These are phyloP conservation scores for Exophiala sp. DNA, from an alignment of 2,329 filamentous ascomycete genomes.

Conservation along the genomic window DNA sequence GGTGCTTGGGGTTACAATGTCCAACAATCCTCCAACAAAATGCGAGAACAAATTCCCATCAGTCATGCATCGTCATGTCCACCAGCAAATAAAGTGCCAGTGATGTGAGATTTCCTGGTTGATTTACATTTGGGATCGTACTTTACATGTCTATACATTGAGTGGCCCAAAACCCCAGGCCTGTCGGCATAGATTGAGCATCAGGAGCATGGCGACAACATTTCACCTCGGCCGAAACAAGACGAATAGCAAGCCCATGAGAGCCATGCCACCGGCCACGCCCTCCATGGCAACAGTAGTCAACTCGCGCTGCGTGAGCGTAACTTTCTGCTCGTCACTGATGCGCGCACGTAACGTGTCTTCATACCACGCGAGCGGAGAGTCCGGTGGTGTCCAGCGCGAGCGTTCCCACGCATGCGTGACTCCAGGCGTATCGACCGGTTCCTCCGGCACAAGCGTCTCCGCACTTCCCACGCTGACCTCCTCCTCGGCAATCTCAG, in stretches of 20 bases:
- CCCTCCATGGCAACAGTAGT: constrained; percentile 68
- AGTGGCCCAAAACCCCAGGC: not conserved
- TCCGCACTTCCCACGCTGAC: not conserved
- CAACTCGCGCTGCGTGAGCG: constrained; percentile 65
- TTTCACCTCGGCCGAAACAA: constrained; percentile 46
- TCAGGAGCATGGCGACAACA: not conserved
- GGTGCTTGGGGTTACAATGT: constrained; percentile 1
- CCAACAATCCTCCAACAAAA: not conserved
- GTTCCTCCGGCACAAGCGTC: not conserved
- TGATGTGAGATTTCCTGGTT: too few relatives aligned
- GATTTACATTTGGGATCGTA: too few relatives aligned
- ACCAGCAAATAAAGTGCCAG: too few relatives aligned
- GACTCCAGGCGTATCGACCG: constrained; percentile 19
- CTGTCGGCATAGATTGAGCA: too few relatives aligned
- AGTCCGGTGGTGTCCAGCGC: constrained; percentile 25
- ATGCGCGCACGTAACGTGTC: constrained; percentile 56
- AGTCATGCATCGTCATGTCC: not conserved
- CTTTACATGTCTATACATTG: too few relatives aligned
- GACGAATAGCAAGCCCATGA: constrained; percentile 54
- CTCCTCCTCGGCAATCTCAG: constrained; percentile 14
- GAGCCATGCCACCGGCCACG: constrained; percentile 61
- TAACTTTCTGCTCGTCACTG: constrained; percentile 60
- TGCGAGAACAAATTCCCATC: not conserved
- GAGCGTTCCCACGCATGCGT: constrained; percentile 14
- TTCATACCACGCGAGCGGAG: constrained; percentile 46